phyloP scores from a whole-genome alignment of 2,329 filamentous ascomycete species.

The Cercospora zeae-maydis region DNA sequence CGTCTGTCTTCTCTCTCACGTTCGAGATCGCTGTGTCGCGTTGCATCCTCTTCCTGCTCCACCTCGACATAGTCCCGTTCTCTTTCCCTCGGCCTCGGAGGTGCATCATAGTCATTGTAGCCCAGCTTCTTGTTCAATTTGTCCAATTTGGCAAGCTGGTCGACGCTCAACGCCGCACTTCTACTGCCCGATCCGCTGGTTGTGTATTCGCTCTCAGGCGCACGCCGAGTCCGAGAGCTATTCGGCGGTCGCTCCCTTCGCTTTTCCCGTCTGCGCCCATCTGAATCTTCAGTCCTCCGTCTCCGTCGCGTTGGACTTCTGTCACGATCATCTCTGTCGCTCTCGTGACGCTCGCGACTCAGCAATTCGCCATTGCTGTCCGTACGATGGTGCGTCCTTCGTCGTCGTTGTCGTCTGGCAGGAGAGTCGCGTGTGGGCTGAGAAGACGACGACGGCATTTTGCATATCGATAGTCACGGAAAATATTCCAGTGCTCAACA shows the following conservation, averaged over 20 bases:
- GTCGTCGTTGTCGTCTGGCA: slow-evolving; percentile 31
- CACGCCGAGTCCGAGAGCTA: slow-evolving; percentile 6
- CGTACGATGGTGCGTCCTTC: slow-evolving; percentile 35
- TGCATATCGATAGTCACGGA: neutral
- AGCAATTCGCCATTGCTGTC: slow-evolving; percentile 37
- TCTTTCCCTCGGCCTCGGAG: slow-evolving; percentile 47
- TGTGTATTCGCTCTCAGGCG: slow-evolving; percentile 14
- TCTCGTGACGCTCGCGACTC: slow-evolving; percentile 11
- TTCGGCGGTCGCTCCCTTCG: slow-evolving; percentile 1
- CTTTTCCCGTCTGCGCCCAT: neutral
- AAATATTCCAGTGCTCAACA: neutral
- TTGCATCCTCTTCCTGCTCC: slow-evolving; percentile 26
- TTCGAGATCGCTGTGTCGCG: slow-evolving; percentile 23
- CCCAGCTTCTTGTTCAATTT: slow-evolving; percentile 57
- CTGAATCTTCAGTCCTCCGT: neutral
- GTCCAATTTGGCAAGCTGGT: slow-evolving; percentile 65
- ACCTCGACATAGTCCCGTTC: slow-evolving; percentile 34
- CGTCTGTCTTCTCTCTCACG: slow-evolving; percentile 40
- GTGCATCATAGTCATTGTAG: slow-evolving; percentile 40
- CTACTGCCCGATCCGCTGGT: slow-evolving; percentile 18
- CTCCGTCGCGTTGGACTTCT: neutral
- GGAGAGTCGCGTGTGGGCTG: slow-evolving; percentile 27
- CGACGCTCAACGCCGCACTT: slow-evolving; percentile 46
- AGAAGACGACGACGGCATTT: slow-evolving; percentile 5
- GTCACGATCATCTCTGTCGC: slow-evolving; percentile 10